Base-by-base conservation (phyloP, 2,329 filamentous ascomycete species). In the Paraphoma sp. region DNA sequence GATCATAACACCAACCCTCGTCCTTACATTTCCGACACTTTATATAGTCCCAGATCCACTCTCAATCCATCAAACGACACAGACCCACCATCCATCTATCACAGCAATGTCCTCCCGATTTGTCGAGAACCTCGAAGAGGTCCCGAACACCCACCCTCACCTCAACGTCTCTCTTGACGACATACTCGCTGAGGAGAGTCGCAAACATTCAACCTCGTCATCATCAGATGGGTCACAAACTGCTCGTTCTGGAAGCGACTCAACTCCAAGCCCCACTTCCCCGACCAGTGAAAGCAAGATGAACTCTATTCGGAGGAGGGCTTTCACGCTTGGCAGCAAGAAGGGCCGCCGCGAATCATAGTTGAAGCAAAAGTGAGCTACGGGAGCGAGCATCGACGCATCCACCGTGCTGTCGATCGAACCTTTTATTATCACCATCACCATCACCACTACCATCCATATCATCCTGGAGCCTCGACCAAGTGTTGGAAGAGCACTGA, bases 121-220 rank as follows among this genome's bases (percentile, higher is more conserved):
- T 48, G 72, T 73, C 48, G 75, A 78, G 51, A 72, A 75, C 61
- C 71, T 78, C 52, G 71, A 76, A 56, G 69, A 73, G 57, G 71
- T 72, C 17, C 69, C 72, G 16, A 74, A 73, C 59, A 72, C 69
- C 18, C 73, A 77, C 44, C 73, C 74, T 30, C 72, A 75, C 46
- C 73, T 76, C 61, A 78, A 78, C 53, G 74, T 78, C 59, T 75
- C 70, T 11, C 64, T 78, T 17, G 73, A 78, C 36, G 74, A 78
- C 59, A 75, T 78, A 17, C 69, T 78, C 28, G 73, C 73, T 42
- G 74, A 78, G 53, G 75, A 75, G 48, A 59, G 67, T 12, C 73
- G 73, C 57, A 73, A 71, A 49, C 63, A 68, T 17, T 76, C 73
- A 16, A 64, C 66, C 45, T 75, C 73, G 16, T 63, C 72, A 28